A percentile compares a stretch with the other conserved stretches of the same genome.
Conservation (phyloP, 768 basidiomycete species). For the Tricholoma sp. region DNA sequence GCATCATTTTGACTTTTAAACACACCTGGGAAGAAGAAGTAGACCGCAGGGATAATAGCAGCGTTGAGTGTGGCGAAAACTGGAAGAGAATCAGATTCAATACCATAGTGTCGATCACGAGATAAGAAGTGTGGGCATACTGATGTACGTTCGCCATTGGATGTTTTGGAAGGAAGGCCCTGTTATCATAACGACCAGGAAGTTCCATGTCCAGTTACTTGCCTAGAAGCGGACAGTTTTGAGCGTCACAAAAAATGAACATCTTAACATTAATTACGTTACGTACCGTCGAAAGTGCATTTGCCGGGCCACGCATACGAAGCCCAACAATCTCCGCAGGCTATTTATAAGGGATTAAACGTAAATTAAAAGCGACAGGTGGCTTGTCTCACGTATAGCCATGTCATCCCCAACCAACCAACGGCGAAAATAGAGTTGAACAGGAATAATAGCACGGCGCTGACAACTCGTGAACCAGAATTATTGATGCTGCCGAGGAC, state of each 20-base stretch:
- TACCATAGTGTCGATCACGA: not conserved
- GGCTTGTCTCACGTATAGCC: conserved; percentile 50
- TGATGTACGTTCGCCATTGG: conserved; percentile 57
- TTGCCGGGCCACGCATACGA: conserved; percentile 58
- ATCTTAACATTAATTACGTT: not conserved
- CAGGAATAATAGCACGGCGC: conserved; percentile 56
- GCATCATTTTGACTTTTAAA: not conserved
- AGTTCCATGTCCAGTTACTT: conserved; percentile 56
- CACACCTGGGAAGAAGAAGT: conserved; percentile 48
- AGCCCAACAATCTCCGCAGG: conserved; percentile 65
- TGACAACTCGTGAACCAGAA: conserved; percentile 42
- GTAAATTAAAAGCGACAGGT: conserved; percentile 1
- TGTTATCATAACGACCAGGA: conserved; percentile 57
- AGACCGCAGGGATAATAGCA: conserved; percentile 50
- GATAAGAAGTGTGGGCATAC: conserved; percentile 11
- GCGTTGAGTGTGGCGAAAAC: conserved; percentile 56
- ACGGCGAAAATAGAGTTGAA: conserved; percentile 70
- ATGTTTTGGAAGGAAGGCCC: conserved; percentile 56
- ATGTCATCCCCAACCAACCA: conserved; percentile 70
- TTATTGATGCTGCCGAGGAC: conserved; percentile 50
- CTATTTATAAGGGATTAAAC: conserved; percentile 19
- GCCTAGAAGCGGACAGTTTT: conserved; percentile 15
- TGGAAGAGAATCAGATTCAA: conserved; percentile 1
- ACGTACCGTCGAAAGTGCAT: conserved; percentile 51
- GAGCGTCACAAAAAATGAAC: not conserved